Conservation (phyloP, 2,329 filamentous ascomycete species). For the Talaromyces sp. region DNA sequence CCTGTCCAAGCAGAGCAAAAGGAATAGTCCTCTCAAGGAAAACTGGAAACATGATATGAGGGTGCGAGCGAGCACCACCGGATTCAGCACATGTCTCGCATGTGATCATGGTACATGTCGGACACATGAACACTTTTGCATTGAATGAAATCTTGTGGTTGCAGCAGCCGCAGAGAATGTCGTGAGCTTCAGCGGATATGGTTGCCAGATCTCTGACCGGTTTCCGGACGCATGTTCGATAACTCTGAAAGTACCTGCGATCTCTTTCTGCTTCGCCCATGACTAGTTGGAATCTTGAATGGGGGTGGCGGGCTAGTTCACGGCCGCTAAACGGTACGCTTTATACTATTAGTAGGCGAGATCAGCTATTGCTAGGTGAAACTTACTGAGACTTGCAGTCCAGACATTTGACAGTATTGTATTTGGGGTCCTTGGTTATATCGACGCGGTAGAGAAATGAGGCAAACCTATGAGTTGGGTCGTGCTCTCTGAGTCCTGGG, state of each 20-base stretch:
- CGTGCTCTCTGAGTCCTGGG: slow-evolving; percentile 14
- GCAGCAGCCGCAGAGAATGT: slow-evolving; percentile 19
- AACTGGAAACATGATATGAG: slow-evolving; percentile 19
- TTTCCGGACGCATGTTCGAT: slow-evolving; percentile 18
- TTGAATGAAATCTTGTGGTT: slow-evolving; percentile 16
- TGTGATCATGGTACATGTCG: slow-evolving; percentile 18
- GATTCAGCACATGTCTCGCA: slow-evolving; percentile 18
- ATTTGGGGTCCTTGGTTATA: slow-evolving; percentile 16
- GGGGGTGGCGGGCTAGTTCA: slow-evolving; percentile 15
- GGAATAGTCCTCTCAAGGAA: slow-evolving; percentile 11
- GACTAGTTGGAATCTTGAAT: slow-evolving; percentile 16
- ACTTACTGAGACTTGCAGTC: slow-evolving; percentile 16
- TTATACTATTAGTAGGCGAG: background rate
- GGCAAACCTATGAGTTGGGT: slow-evolving; percentile 18
- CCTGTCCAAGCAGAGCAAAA: slow-evolving; percentile 14
- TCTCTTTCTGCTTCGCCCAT: slow-evolving; percentile 20
- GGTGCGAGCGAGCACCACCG: slow-evolving; percentile 18
- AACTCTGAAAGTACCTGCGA: slow-evolving; percentile 16
- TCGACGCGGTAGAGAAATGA: slow-evolving; percentile 20
- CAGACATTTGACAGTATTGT: slow-evolving; percentile 17
- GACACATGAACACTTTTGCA: slow-evolving; percentile 15
- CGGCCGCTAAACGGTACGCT: slow-evolving; percentile 18
- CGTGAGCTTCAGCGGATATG: slow-evolving; percentile 18
- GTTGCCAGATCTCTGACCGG: slow-evolving; percentile 18
- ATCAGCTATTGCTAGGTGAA: background rate